Evolutionary conservation across 2,329 filamentous ascomycete species (phyloP).

Genomic region (Plenodomus tracheiphilus): DNA sequence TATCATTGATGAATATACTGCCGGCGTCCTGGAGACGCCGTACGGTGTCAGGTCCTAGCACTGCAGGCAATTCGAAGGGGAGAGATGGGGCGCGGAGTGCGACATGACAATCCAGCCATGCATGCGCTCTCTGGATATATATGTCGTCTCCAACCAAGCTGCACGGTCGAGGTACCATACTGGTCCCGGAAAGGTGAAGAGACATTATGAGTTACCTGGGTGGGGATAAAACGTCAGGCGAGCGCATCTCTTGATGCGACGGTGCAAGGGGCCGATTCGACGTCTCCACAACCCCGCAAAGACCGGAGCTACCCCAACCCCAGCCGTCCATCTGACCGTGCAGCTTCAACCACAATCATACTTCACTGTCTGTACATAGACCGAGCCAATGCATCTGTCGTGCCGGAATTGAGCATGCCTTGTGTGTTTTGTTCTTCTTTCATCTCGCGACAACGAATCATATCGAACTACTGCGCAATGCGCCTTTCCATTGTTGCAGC

Average conservation of each 20-base stretch:
- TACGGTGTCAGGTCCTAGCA: neutral
- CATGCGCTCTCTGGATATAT: no score
- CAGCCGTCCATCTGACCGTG: slow-evolving; percentile 16
- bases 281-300: slow-evolving; percentile 23
- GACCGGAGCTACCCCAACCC: slow-evolving; percentile 22
- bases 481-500: slow-evolving; percentile 22
- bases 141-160: no score
- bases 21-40: slow-evolving; percentile 30
- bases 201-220: neutral
- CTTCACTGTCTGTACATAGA: slow-evolving; percentile 1
- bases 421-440: neutral
- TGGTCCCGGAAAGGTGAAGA: neutral
- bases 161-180: no score
- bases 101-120: neutral
- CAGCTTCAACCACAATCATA: neutral
- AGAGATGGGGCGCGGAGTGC: neutral
- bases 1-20: slow-evolving; percentile 22
- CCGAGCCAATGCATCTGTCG: neutral
- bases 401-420: slow-evolving; percentile 2
- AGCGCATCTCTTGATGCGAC: slow-evolving; percentile 1
- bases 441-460: no score
- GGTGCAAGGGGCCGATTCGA: slow-evolving; percentile 40
- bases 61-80: neutral
- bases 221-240: slow-evolving; percentile 5
- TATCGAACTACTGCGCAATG: slow-evolving; percentile 27